These are phyloP conservation scores for Penicillium arizonense DNA, from an alignment of 495 filamentous ascomycete genomes.

Conservation along the genomic window DNA sequence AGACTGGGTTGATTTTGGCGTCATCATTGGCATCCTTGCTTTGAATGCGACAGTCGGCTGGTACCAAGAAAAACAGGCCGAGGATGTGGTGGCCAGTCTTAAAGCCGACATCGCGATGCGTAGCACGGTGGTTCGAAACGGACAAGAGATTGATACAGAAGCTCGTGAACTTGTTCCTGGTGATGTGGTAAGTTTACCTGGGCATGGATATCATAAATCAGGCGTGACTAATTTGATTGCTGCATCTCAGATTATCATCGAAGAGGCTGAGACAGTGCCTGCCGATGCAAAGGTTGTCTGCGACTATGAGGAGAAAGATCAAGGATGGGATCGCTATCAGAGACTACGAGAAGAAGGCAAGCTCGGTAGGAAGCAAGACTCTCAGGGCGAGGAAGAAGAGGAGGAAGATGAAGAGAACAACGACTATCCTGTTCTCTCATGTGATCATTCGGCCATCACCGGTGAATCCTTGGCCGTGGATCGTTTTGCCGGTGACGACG, in stretches of 20 bases:
- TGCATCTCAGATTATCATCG: slow-evolving; percentile 49
- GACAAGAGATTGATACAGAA: slow-evolving; percentile 54
- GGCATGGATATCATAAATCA: too few species aligned
- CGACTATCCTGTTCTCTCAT: slow-evolving; percentile 59
- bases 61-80: slow-evolving; percentile 83
- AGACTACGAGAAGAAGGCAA: slow-evolving; percentile 52
- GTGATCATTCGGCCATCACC: slow-evolving; percentile 72
- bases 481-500: slow-evolving; percentile 66
- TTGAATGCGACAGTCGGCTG: slow-evolving; percentile 76
- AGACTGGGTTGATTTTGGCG: slow-evolving; percentile 81
- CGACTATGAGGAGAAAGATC: slow-evolving; percentile 53
- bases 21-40: slow-evolving; percentile 75
- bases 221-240: background rate
- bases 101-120: slow-evolving; percentile 82
- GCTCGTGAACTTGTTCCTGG: slow-evolving; percentile 77
- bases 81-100: slow-evolving; percentile 74
- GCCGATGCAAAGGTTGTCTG: slow-evolving; percentile 74
- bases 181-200: slow-evolving; percentile 62
- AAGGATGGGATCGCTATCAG: slow-evolving; percentile 63
- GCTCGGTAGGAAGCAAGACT: slow-evolving; percentile 53
- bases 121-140: slow-evolving; percentile 64
- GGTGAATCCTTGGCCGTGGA: slow-evolving; percentile 72
- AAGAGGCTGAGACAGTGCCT: slow-evolving; percentile 71
- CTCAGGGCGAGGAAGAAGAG: slow-evolving; percentile 41
- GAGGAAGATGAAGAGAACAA: slow-evolving; percentile 11